A percentile compares a stretch with the other conserved stretches of the same genome.
phyloP scores from a whole-genome alignment of 768 basidiomycete species.

The Exidia glandulosa region DNA sequence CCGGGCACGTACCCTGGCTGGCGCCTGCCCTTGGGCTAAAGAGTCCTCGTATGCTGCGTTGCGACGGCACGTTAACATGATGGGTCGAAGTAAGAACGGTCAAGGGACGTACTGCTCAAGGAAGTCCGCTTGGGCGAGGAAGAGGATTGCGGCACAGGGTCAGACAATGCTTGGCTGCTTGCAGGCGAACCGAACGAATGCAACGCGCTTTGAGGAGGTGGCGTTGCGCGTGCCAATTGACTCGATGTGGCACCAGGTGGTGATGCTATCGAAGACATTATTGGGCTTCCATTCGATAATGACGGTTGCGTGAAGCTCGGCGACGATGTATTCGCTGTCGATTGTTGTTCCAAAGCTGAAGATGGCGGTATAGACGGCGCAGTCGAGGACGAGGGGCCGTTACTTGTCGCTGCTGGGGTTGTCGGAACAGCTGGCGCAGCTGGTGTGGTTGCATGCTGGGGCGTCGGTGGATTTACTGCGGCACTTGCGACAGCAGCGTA shows the following conservation, averaged over 20 bases:
- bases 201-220: constrained; percentile 16
- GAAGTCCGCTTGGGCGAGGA: constrained; percentile 46
- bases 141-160: constrained; percentile 35
- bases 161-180: constrained; percentile 64
- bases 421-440: constrained; percentile 16
- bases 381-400: constrained; percentile 12
- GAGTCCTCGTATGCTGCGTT: background rate
- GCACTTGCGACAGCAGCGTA: constrained; percentile 89
- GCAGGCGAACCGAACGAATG: constrained; percentile 42
- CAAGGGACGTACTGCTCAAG: background rate
- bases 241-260: constrained; percentile 37
- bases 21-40: background rate
- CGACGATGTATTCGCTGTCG: constrained; percentile 40
- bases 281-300: constrained; percentile 52
- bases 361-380: constrained; percentile 25
- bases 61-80: background rate
- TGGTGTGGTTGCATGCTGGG: constrained; percentile 8
- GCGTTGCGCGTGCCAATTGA: constrained; percentile 8
- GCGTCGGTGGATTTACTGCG: constrained; percentile 29
- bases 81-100: background rate
- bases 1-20: background rate
- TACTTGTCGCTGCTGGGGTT: constrained; percentile 24
- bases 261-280: constrained; percentile 57
- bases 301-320: constrained; percentile 83
- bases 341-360: constrained; percentile 21